Conservation (phyloP, 495 filamentous ascomycete genomes). For the Neurospora sp. region DNA sequence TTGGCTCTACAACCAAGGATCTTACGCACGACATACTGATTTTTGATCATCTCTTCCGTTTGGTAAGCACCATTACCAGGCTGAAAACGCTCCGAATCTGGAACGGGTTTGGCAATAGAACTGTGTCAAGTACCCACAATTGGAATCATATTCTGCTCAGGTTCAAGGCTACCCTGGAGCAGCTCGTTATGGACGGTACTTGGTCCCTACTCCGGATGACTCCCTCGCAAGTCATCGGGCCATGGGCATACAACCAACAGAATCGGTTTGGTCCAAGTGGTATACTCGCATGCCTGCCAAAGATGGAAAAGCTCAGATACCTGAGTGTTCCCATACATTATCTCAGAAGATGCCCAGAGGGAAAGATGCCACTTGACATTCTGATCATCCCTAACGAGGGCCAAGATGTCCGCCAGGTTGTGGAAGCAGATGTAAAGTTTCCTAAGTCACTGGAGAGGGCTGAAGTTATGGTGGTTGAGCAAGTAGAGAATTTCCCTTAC, state of each 20-base stretch:
- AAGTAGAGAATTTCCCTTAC: neutral
- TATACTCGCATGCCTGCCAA: neutral
- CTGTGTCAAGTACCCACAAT: accelerated
- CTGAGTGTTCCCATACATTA: neutral
- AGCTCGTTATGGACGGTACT: neutral
- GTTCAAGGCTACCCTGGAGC: neutral
- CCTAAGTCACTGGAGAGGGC: neutral
- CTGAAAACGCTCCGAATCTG: neutral
- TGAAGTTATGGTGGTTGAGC: neutral
- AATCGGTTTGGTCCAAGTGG: neutral
- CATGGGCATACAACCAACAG: neutral
- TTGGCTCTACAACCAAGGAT: neutral
- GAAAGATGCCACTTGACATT: neutral
- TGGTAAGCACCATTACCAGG: neutral
- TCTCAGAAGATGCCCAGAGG: neutral
- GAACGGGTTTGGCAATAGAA: neutral
- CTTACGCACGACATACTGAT: no score
- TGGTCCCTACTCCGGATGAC: neutral
- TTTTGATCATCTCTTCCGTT: neutral
- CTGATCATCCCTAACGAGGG: neutral
- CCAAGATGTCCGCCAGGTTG: neutral
- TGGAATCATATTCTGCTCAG: neutral
- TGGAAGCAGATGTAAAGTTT: neutral
- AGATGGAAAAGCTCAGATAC: neutral
- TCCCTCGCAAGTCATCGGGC: neutral